Percentiles rank a stretch among this genome's conserved stretches.
Conservation (phyloP, 257 asterid genomes). For the Nicotiana knightiana region DNA sequence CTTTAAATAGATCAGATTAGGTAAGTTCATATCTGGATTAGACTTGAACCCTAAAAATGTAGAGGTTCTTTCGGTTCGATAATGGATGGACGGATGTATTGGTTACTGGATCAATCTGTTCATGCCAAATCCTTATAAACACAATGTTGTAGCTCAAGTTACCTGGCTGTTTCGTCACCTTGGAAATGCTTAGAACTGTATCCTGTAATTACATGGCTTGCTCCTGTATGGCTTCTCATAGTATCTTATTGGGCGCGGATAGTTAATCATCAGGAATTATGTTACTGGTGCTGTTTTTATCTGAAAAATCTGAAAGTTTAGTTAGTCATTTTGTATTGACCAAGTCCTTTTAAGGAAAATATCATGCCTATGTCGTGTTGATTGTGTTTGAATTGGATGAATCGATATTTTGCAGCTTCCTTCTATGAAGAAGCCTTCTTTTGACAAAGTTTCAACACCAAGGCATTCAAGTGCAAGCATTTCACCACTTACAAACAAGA, state of each 20-base stretch:
- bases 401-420: conserved; percentile 21
- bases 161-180: background rate
- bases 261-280: background rate
- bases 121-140: background rate
- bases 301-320: background rate
- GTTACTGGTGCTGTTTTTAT: background rate
- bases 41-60: background rate
- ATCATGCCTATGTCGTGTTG: background rate
- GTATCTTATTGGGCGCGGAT: background rate
- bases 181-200: background rate
- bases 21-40: background rate
- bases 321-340: background rate
- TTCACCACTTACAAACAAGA: conserved; percentile 67
- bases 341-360: background rate
- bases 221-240: background rate
- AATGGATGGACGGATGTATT: background rate
- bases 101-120: background rate
- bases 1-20: background rate
- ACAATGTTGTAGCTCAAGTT: background rate
- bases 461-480: conserved; percentile 22
- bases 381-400: background rate
- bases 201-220: background rate
- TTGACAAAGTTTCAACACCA: conserved; percentile 23
- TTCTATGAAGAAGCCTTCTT: conserved; percentile 24
- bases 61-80: background rate